Base-by-base conservation (phyloP, 1,284 basidiomycete species). In the Mycosarcoma mackinlayi region DNA sequence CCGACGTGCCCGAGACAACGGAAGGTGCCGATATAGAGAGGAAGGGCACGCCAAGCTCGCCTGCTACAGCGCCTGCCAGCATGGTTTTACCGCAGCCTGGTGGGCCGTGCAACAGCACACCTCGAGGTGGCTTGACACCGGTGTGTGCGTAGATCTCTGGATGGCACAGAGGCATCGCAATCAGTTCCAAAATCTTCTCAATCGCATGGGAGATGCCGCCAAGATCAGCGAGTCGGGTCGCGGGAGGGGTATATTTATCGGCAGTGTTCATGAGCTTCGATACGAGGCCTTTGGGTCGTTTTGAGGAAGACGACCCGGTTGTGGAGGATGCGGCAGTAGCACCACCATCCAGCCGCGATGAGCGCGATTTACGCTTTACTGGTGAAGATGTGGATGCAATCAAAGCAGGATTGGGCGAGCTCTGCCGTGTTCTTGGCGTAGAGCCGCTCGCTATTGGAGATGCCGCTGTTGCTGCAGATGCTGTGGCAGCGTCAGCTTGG, bases 1-100 rank as follows among this genome's bases (percentile, higher is more conserved):
- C 95, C 0, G 93, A 96, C 90, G 98, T 97, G 1, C 95, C 95
- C 0, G 92, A 94, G 1, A 98, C 94, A 64, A 98, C 91, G 0
- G 91, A 92, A 0, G 95, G 95, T 0, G 95, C 94, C 5, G 93
- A 94, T 56, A 98, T 89, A 51, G 87, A 92, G 69, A 98, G 92
- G 81, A 98, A 97, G 0, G 94, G 95, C 3, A 97, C 87, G 86
- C 85, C 96, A 35, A 78, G 62, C 34, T 75, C 69, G 45, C 94
- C 95, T 35, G 94, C 94, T 48, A 98, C 91, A 19, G 95, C 79
- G 4, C 79, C 77, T 2, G 80, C 80, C 11, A 82, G 75, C 77
- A 80, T 79, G n/a, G 80, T 82, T 60, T 98, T 98, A 13, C 96
- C 96, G 79, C 94, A 97, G 8, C 95, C 95, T 0, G 95, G 94